Conservation (phyloP, 2,329 filamentous ascomycete species). For the Fusarium protoensiforme region DNA sequence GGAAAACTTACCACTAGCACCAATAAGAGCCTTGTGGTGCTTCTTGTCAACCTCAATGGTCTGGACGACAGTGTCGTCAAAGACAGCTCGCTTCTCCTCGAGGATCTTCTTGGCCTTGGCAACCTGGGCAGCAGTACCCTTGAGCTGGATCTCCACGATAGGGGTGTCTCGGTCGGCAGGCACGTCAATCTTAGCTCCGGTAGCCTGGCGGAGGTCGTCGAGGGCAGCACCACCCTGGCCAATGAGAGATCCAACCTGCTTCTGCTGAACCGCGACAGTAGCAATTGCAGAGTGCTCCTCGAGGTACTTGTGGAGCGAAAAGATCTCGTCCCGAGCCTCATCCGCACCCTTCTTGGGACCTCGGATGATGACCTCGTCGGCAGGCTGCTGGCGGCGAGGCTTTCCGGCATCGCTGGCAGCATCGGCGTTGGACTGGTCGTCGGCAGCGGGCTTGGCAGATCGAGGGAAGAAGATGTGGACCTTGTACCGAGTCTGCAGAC, state of each 20-base stretch:
- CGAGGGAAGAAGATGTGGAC: slow-evolving; percentile 95
- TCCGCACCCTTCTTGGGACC: slow-evolving; percentile 95
- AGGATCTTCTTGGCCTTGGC: slow-evolving; percentile 91
- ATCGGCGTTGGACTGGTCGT: slow-evolving; percentile 78
- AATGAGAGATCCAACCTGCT: slow-evolving; percentile 93
- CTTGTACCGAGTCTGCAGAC: slow-evolving; percentile 90
- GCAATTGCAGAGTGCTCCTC: slow-evolving; percentile 87
- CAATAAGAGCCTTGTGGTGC: slow-evolving; percentile 91
- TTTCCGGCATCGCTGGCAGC: slow-evolving; percentile 75
- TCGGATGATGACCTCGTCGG: slow-evolving; percentile 90
- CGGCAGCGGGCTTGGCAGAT: slow-evolving; percentile 68
- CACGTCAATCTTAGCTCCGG: slow-evolving; percentile 91
- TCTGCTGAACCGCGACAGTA: slow-evolving; percentile 86
- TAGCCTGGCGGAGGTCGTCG: slow-evolving; percentile 86
- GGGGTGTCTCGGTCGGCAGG: slow-evolving; percentile 81
- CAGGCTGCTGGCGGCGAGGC: slow-evolving; percentile 75
- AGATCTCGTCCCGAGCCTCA: slow-evolving; percentile 89
- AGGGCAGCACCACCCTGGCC: slow-evolving; percentile 90
- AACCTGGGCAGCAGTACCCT: slow-evolving; percentile 91
- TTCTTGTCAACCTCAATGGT: slow-evolving; percentile 94
- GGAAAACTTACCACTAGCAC: slow-evolving; percentile 79
- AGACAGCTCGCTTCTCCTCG: slow-evolving; percentile 85
- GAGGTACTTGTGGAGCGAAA: slow-evolving; percentile 88
- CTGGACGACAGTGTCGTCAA: slow-evolving; percentile 88
- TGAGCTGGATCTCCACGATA: slow-evolving; percentile 87